Conservation (phyloP, 768 basidiomycete genomes). For the Lanmaoa pseudosensibilis region DNA sequence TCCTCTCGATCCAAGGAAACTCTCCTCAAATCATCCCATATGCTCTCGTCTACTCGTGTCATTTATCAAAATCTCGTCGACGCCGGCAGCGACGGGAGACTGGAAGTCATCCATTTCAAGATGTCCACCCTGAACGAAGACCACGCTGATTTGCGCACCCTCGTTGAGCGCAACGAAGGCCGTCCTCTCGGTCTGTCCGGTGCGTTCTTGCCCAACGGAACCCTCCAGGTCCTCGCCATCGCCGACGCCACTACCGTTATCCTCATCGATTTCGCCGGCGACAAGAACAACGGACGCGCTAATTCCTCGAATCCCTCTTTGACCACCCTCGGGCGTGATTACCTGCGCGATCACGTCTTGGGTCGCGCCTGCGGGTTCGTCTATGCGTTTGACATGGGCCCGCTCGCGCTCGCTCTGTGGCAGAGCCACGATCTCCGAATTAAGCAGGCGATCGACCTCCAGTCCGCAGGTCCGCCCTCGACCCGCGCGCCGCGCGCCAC, state of each 20-base stretch:
- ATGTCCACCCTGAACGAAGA: conserved; percentile 28
- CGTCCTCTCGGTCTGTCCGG: conserved; percentile 33
- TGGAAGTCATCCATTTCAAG: conserved; percentile 14
- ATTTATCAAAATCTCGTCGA: conserved; percentile 31
- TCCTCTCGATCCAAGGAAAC: conserved; percentile 1
- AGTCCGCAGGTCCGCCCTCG: conserved; percentile 15
- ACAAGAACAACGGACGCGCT: conserved; percentile 37
- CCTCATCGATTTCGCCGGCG: conserved; percentile 26
- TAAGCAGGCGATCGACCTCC: conserved; percentile 33
- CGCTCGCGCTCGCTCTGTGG: conserved; percentile 32
- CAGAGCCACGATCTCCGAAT: conserved; percentile 35
- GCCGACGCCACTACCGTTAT: conserved; percentile 29
- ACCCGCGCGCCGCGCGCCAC: conserved; percentile 24
- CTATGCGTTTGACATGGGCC: conserved; percentile 33
- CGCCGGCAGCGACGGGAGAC: conserved; percentile 23
- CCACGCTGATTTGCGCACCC: conserved; percentile 13
- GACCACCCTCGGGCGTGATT: conserved; percentile 23
- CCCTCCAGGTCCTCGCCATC: conserved; percentile 28
- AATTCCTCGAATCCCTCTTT: conserved; percentile 18
- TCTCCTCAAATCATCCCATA: not conserved
- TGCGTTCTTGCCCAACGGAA: conserved; percentile 21
- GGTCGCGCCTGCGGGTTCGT: conserved; percentile 28
- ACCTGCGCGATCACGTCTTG: conserved; percentile 32
- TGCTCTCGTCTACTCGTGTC: conserved; percentile 15
- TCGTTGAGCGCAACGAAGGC: conserved; percentile 35